Evolutionary conservation across 352 stramenopile genomes (phyloP).

Genomic region (Phytophthora tubulina): DNA sequence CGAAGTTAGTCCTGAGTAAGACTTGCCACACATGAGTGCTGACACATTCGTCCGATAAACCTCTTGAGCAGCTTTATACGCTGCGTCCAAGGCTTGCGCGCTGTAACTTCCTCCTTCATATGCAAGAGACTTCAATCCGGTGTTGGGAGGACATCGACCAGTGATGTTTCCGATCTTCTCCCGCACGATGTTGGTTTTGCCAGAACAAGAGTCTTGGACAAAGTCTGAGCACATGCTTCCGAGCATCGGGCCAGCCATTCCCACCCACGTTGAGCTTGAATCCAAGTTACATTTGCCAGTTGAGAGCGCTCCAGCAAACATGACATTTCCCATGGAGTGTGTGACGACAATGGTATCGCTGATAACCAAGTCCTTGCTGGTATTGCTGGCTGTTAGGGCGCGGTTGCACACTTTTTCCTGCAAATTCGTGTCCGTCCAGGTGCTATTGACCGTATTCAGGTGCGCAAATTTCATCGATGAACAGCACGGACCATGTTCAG

Average conservation of each 20-base stretch:
- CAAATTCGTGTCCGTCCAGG: neutral
- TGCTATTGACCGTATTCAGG: constrained; percentile 19
- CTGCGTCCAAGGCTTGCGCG: constrained; percentile 5
- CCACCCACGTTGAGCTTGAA: constrained; percentile 40
- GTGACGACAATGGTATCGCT: constrained; percentile 26
- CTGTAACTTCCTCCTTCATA: constrained; percentile 37
- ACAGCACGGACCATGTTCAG: constrained; percentile 20
- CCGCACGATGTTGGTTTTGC: constrained; percentile 14
- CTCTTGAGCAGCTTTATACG: constrained; percentile 33
- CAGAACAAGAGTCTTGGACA: constrained; percentile 18
- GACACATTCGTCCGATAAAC: constrained; percentile 37
- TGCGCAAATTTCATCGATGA: constrained; percentile 25
- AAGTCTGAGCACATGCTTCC: constrained; percentile 32
- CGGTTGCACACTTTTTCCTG: constrained; percentile 30
- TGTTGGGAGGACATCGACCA: constrained; percentile 15
- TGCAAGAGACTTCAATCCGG: constrained; percentile 27
- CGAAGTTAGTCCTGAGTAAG: constrained; percentile 30
- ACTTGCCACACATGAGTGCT: constrained; percentile 37
- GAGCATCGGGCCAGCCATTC: constrained; percentile 31
- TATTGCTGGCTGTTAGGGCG: constrained; percentile 18
- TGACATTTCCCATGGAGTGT: constrained; percentile 29
- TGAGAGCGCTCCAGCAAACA: constrained; percentile 29
- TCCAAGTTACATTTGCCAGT: constrained; percentile 29
- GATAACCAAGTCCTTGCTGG: constrained; percentile 11
- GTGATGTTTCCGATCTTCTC: constrained; percentile 17